Percentiles rank a stretch among this genome's conserved stretches.
Conservation (phyloP, 768 basidiomycete genomes). For the Leccinum subgranulosum region DNA sequence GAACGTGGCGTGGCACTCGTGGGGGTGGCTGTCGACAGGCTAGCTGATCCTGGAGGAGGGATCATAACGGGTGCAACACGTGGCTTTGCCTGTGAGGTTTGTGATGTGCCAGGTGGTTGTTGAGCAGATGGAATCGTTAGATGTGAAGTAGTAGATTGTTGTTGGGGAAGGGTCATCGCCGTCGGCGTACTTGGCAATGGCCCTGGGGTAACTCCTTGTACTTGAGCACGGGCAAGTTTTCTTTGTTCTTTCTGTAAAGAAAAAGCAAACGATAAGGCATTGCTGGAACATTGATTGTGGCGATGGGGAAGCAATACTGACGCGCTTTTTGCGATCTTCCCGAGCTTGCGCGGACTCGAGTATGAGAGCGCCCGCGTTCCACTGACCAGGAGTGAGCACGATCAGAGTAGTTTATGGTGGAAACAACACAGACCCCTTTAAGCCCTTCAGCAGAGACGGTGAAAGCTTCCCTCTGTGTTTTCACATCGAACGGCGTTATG, state of each 20-base stretch:
- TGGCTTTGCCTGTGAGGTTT: slow-evolving; percentile 22
- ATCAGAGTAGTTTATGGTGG: neutral
- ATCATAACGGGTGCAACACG: slow-evolving; percentile 33
- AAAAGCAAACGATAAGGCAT: slow-evolving; percentile 9
- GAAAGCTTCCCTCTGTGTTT: slow-evolving; percentile 72
- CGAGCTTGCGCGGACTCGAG: slow-evolving; percentile 70
- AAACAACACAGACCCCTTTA: slow-evolving; percentile 57
- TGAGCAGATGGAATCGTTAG: slow-evolving; percentile 19
- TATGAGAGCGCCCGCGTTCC: slow-evolving; percentile 62
- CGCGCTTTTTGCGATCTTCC: slow-evolving; percentile 76
- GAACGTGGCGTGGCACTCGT: slow-evolving; percentile 30
- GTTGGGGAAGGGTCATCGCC: slow-evolving; percentile 31
- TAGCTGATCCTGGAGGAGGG: slow-evolving; percentile 26
- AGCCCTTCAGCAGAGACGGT: slow-evolving; percentile 67
- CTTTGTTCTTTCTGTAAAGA: slow-evolving; percentile 64
- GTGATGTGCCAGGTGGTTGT: slow-evolving; percentile 21
- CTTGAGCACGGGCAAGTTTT: slow-evolving; percentile 57
- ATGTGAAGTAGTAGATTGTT: slow-evolving; percentile 29
- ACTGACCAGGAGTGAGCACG: slow-evolving; percentile 39
- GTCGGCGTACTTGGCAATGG: slow-evolving; percentile 22
- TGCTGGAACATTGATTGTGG: neutral
- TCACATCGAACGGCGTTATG: slow-evolving; percentile 60
- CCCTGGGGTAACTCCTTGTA: slow-evolving; percentile 27
- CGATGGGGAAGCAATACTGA: slow-evolving; percentile 34
- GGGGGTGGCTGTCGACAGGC: slow-evolving; percentile 31